Conservation (phyloP, 148 eudicot species). For the Spergularia marina region DNA sequence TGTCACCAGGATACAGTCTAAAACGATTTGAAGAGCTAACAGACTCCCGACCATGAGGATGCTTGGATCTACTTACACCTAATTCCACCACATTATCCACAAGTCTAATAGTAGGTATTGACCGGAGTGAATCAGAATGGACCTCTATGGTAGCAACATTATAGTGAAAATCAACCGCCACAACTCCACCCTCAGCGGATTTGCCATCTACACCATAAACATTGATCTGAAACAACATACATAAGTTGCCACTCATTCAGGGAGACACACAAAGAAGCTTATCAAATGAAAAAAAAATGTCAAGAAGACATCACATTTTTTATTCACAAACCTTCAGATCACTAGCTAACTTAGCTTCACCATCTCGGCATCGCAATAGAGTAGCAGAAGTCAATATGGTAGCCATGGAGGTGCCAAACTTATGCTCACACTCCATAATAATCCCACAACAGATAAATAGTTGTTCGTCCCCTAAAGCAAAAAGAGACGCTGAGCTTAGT, state of each 20-base stretch:
- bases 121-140: neutral
- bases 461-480: neutral
- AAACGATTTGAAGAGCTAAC: neutral
- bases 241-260: neutral
- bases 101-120: neutral
- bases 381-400: constrained; percentile 12
- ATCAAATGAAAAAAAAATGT: too few species aligned
- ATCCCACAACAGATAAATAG: constrained; percentile 15
- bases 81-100: constrained; percentile 2
- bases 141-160: constrained; percentile 9
- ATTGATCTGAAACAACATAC: constrained; percentile 6
- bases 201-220: constrained; percentile 8
- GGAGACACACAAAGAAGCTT: too few species aligned
- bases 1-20: constrained; percentile 10
- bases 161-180: constrained; percentile 10
- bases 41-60: neutral
- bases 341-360: constrained; percentile 4
- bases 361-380: constrained; percentile 1
- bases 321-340: constrained; percentile 12
- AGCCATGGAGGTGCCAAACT: neutral
- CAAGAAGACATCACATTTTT: too few species aligned
- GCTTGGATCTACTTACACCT: neutral
- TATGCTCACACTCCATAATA: constrained; percentile 14
- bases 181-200: constrained; percentile 4
- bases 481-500: neutral